Conservation (phyloP, 2,329 filamentous ascomycete genomes). For the Apiospora aurea region DNA sequence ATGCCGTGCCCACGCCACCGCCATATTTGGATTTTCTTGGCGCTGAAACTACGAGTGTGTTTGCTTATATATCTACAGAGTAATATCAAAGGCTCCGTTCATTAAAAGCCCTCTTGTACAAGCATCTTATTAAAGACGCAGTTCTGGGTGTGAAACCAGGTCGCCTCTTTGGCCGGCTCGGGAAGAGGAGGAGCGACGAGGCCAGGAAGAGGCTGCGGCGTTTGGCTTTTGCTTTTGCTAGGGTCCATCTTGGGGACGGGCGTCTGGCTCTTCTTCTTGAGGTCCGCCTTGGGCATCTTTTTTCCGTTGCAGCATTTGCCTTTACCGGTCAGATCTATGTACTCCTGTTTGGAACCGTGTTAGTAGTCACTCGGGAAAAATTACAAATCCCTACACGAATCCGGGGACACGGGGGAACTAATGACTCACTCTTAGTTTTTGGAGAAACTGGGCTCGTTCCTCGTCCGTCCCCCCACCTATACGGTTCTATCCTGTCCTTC, state of each 20-base stretch:
- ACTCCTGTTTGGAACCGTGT: not conserved
- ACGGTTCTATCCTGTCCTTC: constrained; percentile 22
- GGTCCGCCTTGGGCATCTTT: constrained; percentile 12
- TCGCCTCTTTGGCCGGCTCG: not conserved
- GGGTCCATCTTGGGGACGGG: not conserved
- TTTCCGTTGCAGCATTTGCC: constrained; percentile 17
- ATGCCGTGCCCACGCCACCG: not conserved
- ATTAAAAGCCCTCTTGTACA: constrained; percentile 11
- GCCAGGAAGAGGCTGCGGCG: not conserved
- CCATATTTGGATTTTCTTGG: not conserved
- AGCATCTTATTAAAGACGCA: constrained; percentile 24
- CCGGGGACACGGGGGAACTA: not conserved
- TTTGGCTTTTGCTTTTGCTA: not conserved
- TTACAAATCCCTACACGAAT: not conserved
- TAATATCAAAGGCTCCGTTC: not conserved
- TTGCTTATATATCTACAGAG: constrained; percentile 14
- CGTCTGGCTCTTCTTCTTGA: not conserved
- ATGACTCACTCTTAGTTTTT: not conserved
- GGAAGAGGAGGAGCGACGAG: not conserved
- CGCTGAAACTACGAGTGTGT: not conserved
- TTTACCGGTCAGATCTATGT: constrained; percentile 8
- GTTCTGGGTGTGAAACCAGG: constrained; percentile 22
- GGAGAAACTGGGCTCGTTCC: constrained; percentile 5
- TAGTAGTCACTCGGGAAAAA: not conserved
- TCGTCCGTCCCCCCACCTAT: constrained; percentile 15